Conservation (phyloP, 768 basidiomycete species). For the Lactarius deliciosus region DNA sequence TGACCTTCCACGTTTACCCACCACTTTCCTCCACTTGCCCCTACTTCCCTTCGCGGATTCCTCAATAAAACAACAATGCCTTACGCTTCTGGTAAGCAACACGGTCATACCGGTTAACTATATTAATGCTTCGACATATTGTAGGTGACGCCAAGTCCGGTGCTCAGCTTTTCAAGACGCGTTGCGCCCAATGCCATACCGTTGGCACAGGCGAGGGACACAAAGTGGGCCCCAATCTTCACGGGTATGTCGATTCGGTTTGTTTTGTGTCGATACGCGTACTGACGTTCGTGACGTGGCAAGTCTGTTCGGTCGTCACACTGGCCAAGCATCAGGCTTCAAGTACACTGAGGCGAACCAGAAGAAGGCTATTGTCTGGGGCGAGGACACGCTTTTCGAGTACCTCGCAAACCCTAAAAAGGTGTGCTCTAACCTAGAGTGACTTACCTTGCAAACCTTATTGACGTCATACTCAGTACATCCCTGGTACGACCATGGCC, state of each 20-base stretch:
- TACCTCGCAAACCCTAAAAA: constrained; percentile 98
- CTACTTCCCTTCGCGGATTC: constrained; percentile 7
- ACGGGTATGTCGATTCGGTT: constrained; percentile 59
- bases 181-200: constrained; percentile 94
- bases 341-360: constrained; percentile 94
- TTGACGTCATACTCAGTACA: constrained; percentile 56
- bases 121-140: neutral
- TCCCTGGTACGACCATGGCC: constrained; percentile 98
- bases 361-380: constrained; percentile 90
- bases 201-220: constrained; percentile 71
- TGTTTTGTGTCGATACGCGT: neutral
- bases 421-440: constrained; percentile 45
- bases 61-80: constrained; percentile 39
- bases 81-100: constrained; percentile 44
- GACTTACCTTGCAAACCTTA: neutral
- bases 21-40: neutral
- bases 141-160: constrained; percentile 87
- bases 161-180: constrained; percentile 94
- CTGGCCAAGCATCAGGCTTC: constrained; percentile 83
- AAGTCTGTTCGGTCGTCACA: constrained; percentile 81
- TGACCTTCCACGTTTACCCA: neutral
- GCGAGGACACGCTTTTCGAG: constrained; percentile 87
- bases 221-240: constrained; percentile 94
- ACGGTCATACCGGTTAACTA: neutral
- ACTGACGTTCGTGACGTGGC: constrained; percentile 20